Conservation (phyloP, 495 filamentous ascomycete genomes). For the Penicillium coprophilum region DNA sequence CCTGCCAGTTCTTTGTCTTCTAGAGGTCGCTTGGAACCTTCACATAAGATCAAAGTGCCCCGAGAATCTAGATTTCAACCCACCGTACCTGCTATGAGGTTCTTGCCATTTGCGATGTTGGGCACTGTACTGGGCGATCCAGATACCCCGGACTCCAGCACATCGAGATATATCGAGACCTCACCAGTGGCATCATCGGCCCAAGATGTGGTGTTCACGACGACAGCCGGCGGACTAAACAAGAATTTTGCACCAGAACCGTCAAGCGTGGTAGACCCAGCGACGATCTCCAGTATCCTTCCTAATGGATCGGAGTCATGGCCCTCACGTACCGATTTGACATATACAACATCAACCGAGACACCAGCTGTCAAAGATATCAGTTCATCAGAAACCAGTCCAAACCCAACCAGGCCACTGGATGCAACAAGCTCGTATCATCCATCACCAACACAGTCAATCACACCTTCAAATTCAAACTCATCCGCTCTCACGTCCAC, state of each 20-base stretch:
- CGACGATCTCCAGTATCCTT: background rate
- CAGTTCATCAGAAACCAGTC: background rate
- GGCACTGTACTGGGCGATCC: background rate
- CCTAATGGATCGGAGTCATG: background rate
- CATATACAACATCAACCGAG: background rate
- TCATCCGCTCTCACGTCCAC: background rate
- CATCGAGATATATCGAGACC: background rate
- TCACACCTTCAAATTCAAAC: background rate
- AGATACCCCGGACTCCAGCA: too few relatives aligned
- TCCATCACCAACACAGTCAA: background rate
- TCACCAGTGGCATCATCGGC: background rate
- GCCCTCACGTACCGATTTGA: background rate
- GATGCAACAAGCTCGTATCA: background rate
- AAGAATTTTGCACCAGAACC: background rate
- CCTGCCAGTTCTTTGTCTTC: slow-evolving; percentile 7
- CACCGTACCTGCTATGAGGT: background rate
- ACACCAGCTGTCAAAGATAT: background rate
- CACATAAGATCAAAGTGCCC: slow-evolving; percentile 6
- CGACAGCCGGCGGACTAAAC: background rate
- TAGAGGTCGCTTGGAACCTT: background rate
- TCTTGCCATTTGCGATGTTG: background rate
- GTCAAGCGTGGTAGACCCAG: background rate
- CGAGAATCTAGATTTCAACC: background rate
- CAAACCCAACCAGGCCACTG: background rate
- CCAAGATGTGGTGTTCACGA: background rate